phyloP scores from a whole-genome alignment of 805 yeast genomes.

The Metschnikowia corniflorae region DNA sequence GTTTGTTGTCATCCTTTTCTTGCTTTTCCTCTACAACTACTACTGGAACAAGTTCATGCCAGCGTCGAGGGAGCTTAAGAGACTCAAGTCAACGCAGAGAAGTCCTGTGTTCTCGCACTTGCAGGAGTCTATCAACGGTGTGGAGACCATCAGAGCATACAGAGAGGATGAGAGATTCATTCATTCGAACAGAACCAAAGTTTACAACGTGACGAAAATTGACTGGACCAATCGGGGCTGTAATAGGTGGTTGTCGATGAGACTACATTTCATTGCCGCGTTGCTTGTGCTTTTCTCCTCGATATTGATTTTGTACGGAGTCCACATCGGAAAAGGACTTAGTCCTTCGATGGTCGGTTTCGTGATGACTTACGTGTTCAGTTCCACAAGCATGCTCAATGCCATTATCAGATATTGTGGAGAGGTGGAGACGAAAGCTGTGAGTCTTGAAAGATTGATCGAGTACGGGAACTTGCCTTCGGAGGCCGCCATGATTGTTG shows the following conservation, averaged over 20 bases:
- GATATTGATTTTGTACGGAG: slow-evolving; percentile 25
- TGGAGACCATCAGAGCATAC: slow-evolving; percentile 34
- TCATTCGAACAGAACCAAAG: slow-evolving; percentile 21
- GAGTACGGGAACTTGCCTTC: slow-evolving; percentile 33
- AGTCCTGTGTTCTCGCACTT: slow-evolving; percentile 34
- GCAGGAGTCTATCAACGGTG: slow-evolving; percentile 37
- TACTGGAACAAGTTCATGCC: slow-evolving; percentile 32
- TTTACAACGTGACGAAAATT: slow-evolving; percentile 24
- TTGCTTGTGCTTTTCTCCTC: slow-evolving; percentile 29
- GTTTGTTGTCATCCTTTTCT: slow-evolving; percentile 25
- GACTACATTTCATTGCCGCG: slow-evolving; percentile 36
- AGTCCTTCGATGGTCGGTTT: slow-evolving; percentile 37
- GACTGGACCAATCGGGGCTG: slow-evolving; percentile 22
- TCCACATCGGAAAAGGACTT: slow-evolving; percentile 22
- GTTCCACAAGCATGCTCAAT: slow-evolving; percentile 29
- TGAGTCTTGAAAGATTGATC: slow-evolving; percentile 35
- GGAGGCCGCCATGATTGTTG: slow-evolving; percentile 18
- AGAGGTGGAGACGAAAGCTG: slow-evolving; percentile 31
- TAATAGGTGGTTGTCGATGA: slow-evolving; percentile 36
- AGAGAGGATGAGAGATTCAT: slow-evolving; percentile 28
- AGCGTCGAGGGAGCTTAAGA: slow-evolving; percentile 33
- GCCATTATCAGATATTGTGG: slow-evolving; percentile 34
- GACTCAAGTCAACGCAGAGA: slow-evolving; percentile 29
- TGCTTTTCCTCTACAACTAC: slow-evolving; percentile 29
- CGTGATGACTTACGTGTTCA: slow-evolving; percentile 34